Conservation (phyloP, 1,284 basidiomycete species). For the Hortiboletus rubellus region DNA sequence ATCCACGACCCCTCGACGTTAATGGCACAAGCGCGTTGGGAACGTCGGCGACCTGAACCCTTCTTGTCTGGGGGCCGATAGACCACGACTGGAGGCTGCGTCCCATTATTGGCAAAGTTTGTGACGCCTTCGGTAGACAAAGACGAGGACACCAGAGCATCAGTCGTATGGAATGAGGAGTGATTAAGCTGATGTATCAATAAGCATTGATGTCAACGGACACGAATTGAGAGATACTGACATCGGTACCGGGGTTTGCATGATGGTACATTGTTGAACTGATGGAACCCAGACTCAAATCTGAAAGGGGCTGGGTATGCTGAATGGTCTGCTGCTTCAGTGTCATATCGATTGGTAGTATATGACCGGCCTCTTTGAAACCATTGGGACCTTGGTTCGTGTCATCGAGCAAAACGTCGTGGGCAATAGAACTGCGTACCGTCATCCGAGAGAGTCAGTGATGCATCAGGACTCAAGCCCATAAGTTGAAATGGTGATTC, state of each 20-base stretch:
- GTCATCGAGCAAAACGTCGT: background rate
- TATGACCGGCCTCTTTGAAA: background rate
- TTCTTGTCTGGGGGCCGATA: too few relatives aligned
- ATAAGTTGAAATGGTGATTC: background rate
- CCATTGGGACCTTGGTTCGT: background rate
- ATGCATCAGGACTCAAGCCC: background rate
- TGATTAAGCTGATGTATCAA: background rate
- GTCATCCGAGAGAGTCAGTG: background rate
- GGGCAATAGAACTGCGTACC: background rate
- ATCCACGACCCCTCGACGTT: background rate
- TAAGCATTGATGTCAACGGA: background rate
- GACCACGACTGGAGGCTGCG: background rate
- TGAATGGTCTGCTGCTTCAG: background rate
- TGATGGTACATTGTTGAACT: background rate
- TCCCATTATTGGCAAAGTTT: background rate
- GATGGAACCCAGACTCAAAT: too few relatives aligned
- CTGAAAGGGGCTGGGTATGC: background rate
- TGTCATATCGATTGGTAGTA: background rate
- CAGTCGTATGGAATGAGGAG: too few relatives aligned
- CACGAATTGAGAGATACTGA: background rate
- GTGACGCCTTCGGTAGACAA: background rate
- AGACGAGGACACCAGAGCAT: rapidly evolving
- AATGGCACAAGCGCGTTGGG: too few relatives aligned
- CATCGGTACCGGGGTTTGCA: background rate
- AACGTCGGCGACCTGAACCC: too few relatives aligned